Percentiles rank a stretch among this genome's conserved stretches.
Evolutionary conservation across 345 rosid genomes (phyloP).

Genomic region (Eucalyptus shirleyi): DNA sequence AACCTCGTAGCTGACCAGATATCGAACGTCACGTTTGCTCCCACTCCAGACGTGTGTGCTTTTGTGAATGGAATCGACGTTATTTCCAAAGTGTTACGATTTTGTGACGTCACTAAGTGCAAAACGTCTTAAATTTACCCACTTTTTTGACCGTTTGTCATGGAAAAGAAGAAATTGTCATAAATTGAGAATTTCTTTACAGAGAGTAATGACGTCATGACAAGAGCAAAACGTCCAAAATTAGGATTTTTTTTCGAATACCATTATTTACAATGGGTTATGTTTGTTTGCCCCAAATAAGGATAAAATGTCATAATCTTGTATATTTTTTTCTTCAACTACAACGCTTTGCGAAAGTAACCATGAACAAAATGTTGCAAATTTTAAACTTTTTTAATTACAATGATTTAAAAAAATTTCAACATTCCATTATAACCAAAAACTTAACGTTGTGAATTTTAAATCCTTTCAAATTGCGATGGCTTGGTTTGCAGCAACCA

Average conservation of each 20-base stretch:
- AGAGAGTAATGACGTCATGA: not conserved
- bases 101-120: not conserved
- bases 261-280: too few relatives aligned
- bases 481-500: too few relatives aligned
- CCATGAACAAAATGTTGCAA: not conserved
- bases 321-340: not conserved
- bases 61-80: too few relatives aligned
- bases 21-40: too few relatives aligned
- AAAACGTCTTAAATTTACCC: not conserved
- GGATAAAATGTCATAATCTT: too few relatives aligned
- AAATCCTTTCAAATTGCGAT: too few relatives aligned
- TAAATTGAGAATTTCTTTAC: not conserved
- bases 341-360: not conserved
- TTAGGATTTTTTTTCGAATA: too few relatives aligned
- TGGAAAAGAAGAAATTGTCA: not conserved
- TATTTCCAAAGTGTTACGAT: fast-evolving
- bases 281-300: too few relatives aligned
- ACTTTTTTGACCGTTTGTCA: not conserved
- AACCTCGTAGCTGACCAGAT: too few relatives aligned
- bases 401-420: not conserved
- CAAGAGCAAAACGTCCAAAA: not conserved
- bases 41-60: fast-evolving
- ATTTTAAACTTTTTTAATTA: not conserved
- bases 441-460: not conserved
- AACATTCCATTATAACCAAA: fast-evolving